A percentile compares a stretch with the other conserved stretches of the same genome.
Conservation (phyloP, 148 eudicot species). For the Fagopyrum esculentum region DNA sequence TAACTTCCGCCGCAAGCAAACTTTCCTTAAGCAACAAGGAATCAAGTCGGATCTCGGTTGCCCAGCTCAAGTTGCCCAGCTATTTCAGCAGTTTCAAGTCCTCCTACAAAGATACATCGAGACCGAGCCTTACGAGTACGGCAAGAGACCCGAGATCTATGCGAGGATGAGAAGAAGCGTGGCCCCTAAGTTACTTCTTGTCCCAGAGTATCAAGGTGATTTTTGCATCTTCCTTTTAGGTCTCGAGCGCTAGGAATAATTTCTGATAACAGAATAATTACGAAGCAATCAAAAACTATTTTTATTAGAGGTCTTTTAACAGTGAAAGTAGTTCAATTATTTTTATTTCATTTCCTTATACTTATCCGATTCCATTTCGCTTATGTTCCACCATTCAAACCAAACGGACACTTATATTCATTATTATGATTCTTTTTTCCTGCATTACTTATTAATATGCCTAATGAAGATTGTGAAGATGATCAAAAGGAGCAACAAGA, state of each 20-base stretch:
- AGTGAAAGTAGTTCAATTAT: no score
- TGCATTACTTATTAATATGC: background rate
- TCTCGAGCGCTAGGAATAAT: no score
- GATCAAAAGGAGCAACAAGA: slow-evolving; percentile 47
- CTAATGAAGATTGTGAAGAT: slow-evolving; percentile 45
- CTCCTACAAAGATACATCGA: slow-evolving; percentile 75
- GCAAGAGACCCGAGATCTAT: slow-evolving; percentile 70
- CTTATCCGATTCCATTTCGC: no score
- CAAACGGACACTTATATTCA: background rate
- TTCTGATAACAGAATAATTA: no score
- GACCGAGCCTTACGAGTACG: slow-evolving; percentile 83
- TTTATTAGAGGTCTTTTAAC: no score
- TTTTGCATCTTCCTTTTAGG: background rate
- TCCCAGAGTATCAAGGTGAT: slow-evolving; percentile 74
- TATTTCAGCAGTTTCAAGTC: slow-evolving; percentile 84
- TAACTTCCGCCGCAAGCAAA: slow-evolving; percentile 57
- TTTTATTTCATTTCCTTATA: no score
- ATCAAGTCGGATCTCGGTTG: slow-evolving; percentile 50
- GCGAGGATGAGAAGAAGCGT: slow-evolving; percentile 52
- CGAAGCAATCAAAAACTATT: no score
- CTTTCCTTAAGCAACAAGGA: slow-evolving; percentile 19
- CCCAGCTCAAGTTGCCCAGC: slow-evolving; percentile 80
- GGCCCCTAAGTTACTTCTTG: slow-evolving; percentile 83
- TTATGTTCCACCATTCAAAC: no score
- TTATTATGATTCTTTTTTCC: background rate